A percentile compares a stretch with the other conserved stretches of the same genome.
These are phyloP conservation scores for Mediolabrus comicus DNA, from an alignment of 108 stramenopile genomes.

Conservation along the genomic window DNA sequence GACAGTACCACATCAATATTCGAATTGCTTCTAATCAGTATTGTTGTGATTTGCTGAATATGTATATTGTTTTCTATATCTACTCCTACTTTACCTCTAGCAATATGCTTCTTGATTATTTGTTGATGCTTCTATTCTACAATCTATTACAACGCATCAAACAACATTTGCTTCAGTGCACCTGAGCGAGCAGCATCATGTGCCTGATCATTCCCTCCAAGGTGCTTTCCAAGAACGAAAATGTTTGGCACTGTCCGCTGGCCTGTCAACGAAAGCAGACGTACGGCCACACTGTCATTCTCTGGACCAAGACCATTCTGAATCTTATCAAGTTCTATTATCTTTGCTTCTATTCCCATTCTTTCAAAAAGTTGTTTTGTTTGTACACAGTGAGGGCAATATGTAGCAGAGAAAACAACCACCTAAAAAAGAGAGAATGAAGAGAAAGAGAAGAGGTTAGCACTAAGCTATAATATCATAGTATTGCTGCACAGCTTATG, in stretches of 20 bases:
- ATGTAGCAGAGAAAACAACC: slow-evolving; percentile 61
- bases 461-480: too few species aligned
- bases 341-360: slow-evolving; percentile 44
- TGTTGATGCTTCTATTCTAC: background rate
- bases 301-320: slow-evolving; percentile 51
- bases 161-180: slow-evolving; percentile 55
- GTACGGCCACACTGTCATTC: slow-evolving; percentile 52
- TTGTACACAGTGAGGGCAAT: slow-evolving; percentile 62
- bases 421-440: slow-evolving; percentile 26
- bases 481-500: too few species aligned
- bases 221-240: slow-evolving; percentile 43
- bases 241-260: slow-evolving; percentile 60
- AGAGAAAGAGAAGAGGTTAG: background rate
- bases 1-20: too few species aligned
- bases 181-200: slow-evolving; percentile 40
- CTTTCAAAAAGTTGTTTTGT: slow-evolving; percentile 61
- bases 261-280: slow-evolving; percentile 37
- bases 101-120: too few species aligned
- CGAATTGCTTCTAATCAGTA: too few species aligned
- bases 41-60: too few species aligned
- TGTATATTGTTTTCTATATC: background rate
- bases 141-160: background rate
- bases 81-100: background rate
- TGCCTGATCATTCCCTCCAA: slow-evolving; percentile 11
- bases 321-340: slow-evolving; percentile 77